Evolutionary conservation across 805 yeast genomes (phyloP), one percentile per base, ranked within the genome.

Genomic region (Nakazawaea molendinolei): DNA sequence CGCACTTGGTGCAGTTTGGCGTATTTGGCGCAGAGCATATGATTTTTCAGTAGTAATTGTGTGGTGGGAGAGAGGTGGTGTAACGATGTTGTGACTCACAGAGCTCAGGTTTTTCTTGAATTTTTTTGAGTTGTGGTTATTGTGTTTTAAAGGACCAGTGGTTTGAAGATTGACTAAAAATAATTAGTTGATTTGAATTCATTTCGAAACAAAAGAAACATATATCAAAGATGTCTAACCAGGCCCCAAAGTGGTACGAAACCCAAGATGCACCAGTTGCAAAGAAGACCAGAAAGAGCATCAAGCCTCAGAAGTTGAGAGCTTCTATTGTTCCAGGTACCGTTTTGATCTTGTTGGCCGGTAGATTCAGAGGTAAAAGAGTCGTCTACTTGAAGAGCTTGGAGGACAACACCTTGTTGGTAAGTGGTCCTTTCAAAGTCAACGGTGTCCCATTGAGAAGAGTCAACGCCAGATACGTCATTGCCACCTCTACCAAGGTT

Each of bases 361-460:
- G 98, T 67, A 86, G 96, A 73, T 90, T 87, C 95, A 86, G 98
- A 74, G 98, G 98, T 69, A 92, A 90, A 84, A 89, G 97, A 76
- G 98, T 92, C 58, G 97, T 90, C 51, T 84, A 83, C 83, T 80
- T 90, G 68, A 90, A 90, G 81, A 72, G 80, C 68, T 79, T 92
- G 63, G 95, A 87, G 74, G 97, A 92, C 79, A 86, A 86, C 86
- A 90, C 97, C 50, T 75, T 90, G 60, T 82, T 90, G 63, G 95
- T 90, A 48, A 72, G 96, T 47, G 98, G 98, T 65, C 98, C 98
- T 59, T 92, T 90, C 95, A 90, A 92, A 80, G 86, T 90, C 61
- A 90, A 90, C 74, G 98, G 98, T 76, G 98, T 90, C 53, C 97
- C 98, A 67, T 78, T 90, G 69, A 87, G 97, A 83, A 86, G 97